phyloP scores from a whole-genome alignment of 331 rosid genomes.

The Quercus tomentella region DNA sequence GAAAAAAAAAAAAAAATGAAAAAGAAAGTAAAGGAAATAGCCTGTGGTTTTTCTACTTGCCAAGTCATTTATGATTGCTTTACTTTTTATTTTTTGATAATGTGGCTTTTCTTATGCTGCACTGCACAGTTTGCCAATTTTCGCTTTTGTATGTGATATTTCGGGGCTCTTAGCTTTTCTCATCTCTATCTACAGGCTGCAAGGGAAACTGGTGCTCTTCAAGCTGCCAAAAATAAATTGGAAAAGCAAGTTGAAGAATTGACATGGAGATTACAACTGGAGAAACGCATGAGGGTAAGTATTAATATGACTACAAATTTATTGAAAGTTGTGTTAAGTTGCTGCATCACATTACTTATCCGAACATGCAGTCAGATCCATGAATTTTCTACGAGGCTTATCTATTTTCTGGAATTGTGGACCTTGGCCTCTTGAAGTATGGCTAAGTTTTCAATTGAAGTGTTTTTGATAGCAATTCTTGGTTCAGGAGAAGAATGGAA shows the following conservation, averaged over 20 bases:
- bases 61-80: background rate
- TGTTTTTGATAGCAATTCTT: background rate
- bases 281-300: conserved; percentile 91
- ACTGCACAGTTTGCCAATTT: background rate
- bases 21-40: too few species aligned
- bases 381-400: background rate
- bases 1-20: too few species aligned
- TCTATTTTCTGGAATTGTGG: background rate
- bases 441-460: background rate
- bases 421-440: background rate
- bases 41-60: background rate
- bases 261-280: conserved; percentile 93
- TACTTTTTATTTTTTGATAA: background rate
- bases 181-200: conserved; percentile 68
- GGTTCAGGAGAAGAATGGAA: background rate
- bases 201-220: conserved; percentile 98
- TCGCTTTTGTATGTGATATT: background rate
- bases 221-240: conserved; percentile 99
- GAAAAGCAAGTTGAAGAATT: conserved; percentile 99
- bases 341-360: background rate
- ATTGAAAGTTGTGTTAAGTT: background rate
- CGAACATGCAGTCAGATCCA: background rate
- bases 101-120: background rate
- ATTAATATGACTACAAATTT: conserved; percentile 8
- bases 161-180: background rate